These are phyloP conservation scores for Alloteropsis semialata DNA, from an alignment of 176 grass and related monocot species.

Conservation along the genomic window DNA sequence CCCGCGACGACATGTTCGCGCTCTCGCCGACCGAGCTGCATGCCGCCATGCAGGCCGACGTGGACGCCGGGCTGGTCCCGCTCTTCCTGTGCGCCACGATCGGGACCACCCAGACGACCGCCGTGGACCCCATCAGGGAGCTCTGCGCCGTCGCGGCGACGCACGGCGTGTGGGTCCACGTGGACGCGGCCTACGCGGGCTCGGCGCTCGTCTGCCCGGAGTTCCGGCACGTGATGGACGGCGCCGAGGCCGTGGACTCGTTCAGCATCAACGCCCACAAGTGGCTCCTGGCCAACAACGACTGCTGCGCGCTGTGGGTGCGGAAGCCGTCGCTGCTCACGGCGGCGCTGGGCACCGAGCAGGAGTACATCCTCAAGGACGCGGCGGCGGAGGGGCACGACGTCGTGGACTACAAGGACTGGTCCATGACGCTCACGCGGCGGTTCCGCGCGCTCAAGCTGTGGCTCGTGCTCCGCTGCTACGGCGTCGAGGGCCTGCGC, in stretches of 20 bases:
- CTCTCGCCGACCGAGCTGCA: constrained; percentile 28
- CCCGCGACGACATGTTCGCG: constrained; percentile 19
- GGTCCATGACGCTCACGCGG: constrained; percentile 54
- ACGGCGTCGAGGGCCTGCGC: constrained; percentile 55
- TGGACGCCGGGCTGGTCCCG: constrained; percentile 38
- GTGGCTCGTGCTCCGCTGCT: constrained; percentile 69
- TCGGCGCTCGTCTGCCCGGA: constrained; percentile 57
- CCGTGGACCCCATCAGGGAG: constrained; percentile 37
- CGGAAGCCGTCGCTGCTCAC: constrained; percentile 27
- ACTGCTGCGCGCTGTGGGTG: constrained; percentile 75
- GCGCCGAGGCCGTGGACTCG: constrained; percentile 46
- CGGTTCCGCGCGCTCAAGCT: constrained; percentile 76
- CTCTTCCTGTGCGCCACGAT: constrained; percentile 59
- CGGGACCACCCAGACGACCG: constrained; percentile 49
- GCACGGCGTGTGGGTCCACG: constrained; percentile 47
- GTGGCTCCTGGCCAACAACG: constrained; percentile 72
- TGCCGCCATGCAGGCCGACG: constrained; percentile 40
- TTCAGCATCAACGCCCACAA: constrained; percentile 66
- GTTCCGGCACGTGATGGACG: constrained; percentile 33
- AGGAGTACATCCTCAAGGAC: constrained; percentile 60
- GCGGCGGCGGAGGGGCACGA: constrained; percentile 30
- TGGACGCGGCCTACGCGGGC: constrained; percentile 55
- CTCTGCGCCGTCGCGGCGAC: constrained; percentile 28
- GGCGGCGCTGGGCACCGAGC: constrained; percentile 54
- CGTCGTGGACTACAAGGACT: constrained; percentile 84